A percentile compares a stretch with the other conserved stretches of the same genome.
Evolutionary conservation across 2,329 filamentous ascomycete genomes (phyloP).

Genomic region (Daldinia eschscholtzii): DNA sequence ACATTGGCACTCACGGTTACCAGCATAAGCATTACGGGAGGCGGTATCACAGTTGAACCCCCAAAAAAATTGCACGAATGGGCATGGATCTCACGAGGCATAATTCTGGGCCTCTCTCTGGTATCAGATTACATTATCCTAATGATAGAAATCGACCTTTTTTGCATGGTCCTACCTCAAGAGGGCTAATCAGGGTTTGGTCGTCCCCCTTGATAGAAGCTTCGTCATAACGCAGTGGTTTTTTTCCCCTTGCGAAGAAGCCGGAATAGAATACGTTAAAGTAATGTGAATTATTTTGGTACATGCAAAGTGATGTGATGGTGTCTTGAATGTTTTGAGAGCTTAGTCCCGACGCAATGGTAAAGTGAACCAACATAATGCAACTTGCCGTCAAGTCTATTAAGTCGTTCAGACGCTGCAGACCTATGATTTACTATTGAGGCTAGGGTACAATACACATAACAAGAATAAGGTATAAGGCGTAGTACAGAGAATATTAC

Average conservation of each 20-base stretch:
- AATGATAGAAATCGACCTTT: slow-evolving; percentile 21
- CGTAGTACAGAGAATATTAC: neutral
- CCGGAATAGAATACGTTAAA: slow-evolving; percentile 34
- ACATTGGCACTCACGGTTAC: slow-evolving; percentile 33
- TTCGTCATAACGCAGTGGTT: slow-evolving; percentile 6
- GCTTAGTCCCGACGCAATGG: slow-evolving; percentile 5
- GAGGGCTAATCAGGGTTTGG: slow-evolving; percentile 4
- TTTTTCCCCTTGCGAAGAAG: slow-evolving; percentile 9
- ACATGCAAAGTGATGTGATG: slow-evolving; percentile 16
- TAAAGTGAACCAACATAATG: neutral
- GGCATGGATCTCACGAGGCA: slow-evolving; percentile 17
- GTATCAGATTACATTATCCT: slow-evolving; percentile 11
- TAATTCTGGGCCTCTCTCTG: slow-evolving; percentile 8
- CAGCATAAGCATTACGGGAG: slow-evolving; percentile 39
- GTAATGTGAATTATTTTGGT: slow-evolving; percentile 5
- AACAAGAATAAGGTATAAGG: neutral
- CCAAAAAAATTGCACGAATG: slow-evolving; percentile 26
- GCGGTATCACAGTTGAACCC: slow-evolving; percentile 26
- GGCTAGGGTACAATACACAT: neutral
- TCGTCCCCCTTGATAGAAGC: slow-evolving; percentile 21
- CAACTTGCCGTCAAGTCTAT: neutral
- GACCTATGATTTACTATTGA: neutral
- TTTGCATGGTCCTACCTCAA: neutral
- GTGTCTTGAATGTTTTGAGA: slow-evolving; percentile 6
- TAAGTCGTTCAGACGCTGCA: neutral